Evolutionary conservation across 2,329 filamentous ascomycete genomes (phyloP).

Genomic region (Pseudocercospora crystallina): DNA sequence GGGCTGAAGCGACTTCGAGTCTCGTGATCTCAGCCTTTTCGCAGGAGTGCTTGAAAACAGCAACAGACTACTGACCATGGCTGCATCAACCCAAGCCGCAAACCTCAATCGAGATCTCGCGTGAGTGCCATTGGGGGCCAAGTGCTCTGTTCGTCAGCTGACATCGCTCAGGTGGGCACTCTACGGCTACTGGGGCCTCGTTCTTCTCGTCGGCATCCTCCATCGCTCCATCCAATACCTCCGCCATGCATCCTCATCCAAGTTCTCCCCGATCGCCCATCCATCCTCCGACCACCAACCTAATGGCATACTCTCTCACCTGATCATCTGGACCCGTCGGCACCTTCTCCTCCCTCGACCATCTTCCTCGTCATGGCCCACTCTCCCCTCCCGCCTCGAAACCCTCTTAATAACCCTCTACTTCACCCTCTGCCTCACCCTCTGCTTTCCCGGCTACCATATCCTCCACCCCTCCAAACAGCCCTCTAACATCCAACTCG

Average conservation of each 20-base stretch:
- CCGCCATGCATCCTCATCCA: background rate
- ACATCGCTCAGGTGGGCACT: background rate
- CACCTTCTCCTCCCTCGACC: too few relatives aligned
- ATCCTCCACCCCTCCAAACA: constrained; percentile 38
- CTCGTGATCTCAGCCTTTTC: too few relatives aligned
- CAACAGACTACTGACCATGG: too few relatives aligned
- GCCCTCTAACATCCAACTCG: constrained; percentile 36
- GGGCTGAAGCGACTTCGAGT: too few relatives aligned
- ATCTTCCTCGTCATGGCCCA: constrained; percentile 11
- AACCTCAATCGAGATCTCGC: too few relatives aligned
- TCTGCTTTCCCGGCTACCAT: constrained; percentile 48
- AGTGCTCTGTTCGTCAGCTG: too few relatives aligned
- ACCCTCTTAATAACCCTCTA: constrained; percentile 46
- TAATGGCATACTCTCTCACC: too few relatives aligned
- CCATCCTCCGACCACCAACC: background rate
- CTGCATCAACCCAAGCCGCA: too few relatives aligned
- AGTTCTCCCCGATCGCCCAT: constrained; percentile 18
- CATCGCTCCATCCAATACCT: constrained; percentile 26
- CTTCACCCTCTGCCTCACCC: constrained; percentile 44
- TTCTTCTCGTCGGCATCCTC: constrained; percentile 38
- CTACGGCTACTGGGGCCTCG: constrained; percentile 42
- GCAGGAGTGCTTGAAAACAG: too few relatives aligned
- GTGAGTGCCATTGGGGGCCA: too few relatives aligned
- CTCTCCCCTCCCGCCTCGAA: constrained; percentile 50
- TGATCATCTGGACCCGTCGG: too few relatives aligned